Evolutionary conservation across 768 basidiomycete genomes (phyloP), one percentile per base, ranked within the genome.

Genomic region (Dentipellis fragilis): DNA sequence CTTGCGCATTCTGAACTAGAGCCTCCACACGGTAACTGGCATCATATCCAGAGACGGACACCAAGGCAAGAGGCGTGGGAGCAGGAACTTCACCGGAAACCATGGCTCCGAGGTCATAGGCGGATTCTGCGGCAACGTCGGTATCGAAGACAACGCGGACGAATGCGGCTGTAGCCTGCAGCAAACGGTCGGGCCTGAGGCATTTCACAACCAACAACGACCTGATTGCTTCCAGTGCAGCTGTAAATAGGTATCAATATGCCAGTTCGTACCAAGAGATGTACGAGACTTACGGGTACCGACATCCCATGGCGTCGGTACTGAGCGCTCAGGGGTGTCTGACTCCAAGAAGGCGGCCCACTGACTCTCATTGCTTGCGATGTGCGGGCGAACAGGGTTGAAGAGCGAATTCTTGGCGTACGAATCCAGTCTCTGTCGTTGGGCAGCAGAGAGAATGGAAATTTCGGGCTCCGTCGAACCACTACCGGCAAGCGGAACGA

Each of bases 11-110:
- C 66, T 86, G 83, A 60, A 93, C 83, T 45, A 95, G 79, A 61
- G 85, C 85, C 63, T 96, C 93, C 39, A 96, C 90, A 50, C 89
- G 83, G 69, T 94, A 98, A 68, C 93, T 95, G n/a, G 96, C 96
- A 67, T 99, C 96, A 65, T 96, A 95, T 14, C 96, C 96, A 2
- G 91, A 84, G 3, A 99, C 93, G 6, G 95, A 97, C 34, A 93
- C 82, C 50, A 99, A 74, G 3, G 93, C 89, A 22, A 98, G 73
- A 1, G 96, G 94, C 0, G 91, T 91, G 3, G 80, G 76, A 2
- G 93, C 79, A 3, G 80, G 77, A 35, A 93, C 80, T 66, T 98
- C 93, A 63, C 87, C 79, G 7, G 75, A 62, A 23, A 97, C 91
- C 74, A 97, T 86, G 9, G 71, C 68, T 17, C 79, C 77, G 23